Evolutionary conservation across 495 filamentous ascomycete species (phyloP), one percentile per base, ranked within the genome.

Genomic region (Emericellopsis terricola): DNA sequence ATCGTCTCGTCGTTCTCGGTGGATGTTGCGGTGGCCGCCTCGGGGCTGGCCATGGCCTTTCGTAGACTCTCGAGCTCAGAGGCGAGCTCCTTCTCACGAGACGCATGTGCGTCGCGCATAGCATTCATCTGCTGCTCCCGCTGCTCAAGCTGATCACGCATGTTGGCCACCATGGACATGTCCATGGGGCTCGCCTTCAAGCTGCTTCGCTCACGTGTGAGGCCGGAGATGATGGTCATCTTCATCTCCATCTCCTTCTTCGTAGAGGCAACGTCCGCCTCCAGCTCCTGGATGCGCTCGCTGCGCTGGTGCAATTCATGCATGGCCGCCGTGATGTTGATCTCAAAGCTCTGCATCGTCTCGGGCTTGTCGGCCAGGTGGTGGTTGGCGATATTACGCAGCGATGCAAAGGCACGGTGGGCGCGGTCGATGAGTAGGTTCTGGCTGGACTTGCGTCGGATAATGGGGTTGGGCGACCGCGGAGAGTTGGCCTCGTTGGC

Each of bases 171-270:
- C 33, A 93, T 72, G 4, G 81, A 84, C 55, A 93, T 91, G 45
- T 97, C 89, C 51, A 94, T 78, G 10, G 85, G 81, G 8, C 83
- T 80, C 2, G 73, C 72, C 49, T 84, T 83, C 56, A 94, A 70
- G 51, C 81, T 85, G 2, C 83, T 83, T 44, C 89, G 67, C 50
- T 97, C 89, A 27, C 86, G 72, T 13, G 91, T 91, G 21, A 97
- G 68, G 4, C 89, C 89, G 13, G 84, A 81, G 39, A 97, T 94
- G 45, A 97, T 85, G 15, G 78, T 78, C 56, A 80, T 79, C 66
- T 96, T 96, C 36, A 67, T 72, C 41, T 97, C 91, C 81, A 97
- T 92, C 50, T 94, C 91, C 53, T 80, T 89, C 60, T 80, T 91
- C 10, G 87, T 70, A 6, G 70, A 73, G 2, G 73, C 59, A 38